Base-by-base conservation (phyloP, 805 yeast species). In the Komagataella pseudopastoris region DNA sequence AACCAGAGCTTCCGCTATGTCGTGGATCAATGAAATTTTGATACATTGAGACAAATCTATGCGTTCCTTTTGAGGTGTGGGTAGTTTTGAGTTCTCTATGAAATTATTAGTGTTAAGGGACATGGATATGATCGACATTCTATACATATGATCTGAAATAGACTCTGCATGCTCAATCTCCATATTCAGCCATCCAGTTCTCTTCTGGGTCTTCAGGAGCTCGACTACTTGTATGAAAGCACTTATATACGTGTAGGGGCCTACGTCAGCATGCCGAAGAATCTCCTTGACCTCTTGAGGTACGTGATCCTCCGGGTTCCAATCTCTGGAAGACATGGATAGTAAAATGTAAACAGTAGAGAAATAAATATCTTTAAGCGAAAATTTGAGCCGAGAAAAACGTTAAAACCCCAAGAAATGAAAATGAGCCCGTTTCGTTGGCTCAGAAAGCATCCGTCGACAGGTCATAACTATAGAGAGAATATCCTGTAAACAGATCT, bases 161-260 rank as follows among this genome's bases (percentile, higher is more conserved):
- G 85, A 78, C 65, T 88, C 87, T 2, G 83, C 81, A 23, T 71
- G 59, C 1, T 71, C 71, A 16, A 71, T 62, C 8, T 78, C 75
- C 60, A 78, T 80, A 62, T 88, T 91, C 18, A 91, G 66, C 98
- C 98, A 91, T 2, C 99, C 99, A 0, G 99, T 91, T 63, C 99
- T 76, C 58, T 76, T 81, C 61, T 88, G 91, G 4, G 80, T 71
- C 66, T 91, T 91, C 58, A 91, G 71, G 39, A 81, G 72, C 50
- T 83, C 75, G 0, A 88, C 77, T 36, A 88, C 77, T 61, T 87
- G 88, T 49, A 66, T 65, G 49, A 68, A 68, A 24, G 68, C 68
- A 52, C 57, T 59, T 44, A 67, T 61, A 53, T 62, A 62, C 53
- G 60, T 57, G 50, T 60, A 63, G 20, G 59, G 59, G 2, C 54